Base-by-base conservation (phyloP, 441 rosid genomes). In the Francoa sonchifolia region DNA sequence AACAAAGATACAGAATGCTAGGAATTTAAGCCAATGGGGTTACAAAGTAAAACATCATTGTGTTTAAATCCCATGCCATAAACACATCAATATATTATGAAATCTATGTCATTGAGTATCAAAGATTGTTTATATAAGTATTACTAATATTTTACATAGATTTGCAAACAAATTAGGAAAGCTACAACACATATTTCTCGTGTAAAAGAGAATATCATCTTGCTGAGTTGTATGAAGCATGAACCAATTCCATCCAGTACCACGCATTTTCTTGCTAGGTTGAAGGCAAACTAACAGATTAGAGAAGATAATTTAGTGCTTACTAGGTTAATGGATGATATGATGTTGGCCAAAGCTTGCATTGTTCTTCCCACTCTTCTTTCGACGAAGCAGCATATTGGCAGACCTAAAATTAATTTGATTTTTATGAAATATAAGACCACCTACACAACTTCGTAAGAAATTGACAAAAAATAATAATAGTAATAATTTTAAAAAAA, bases 301-400 rank as follows among this genome's bases (percentile, higher is more conserved):
- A n/a, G 14, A 31, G 30, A 43, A 45, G 35, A 35, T 18, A 35
- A 13, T 40, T 43, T 5, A 11, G 42, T 35, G 52, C 94, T 47
- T 64, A 84, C 98, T 72, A 84, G 43, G 84, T 82, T 33, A 80
- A 94, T 0, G 94, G 92, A 68, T 89, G 97, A 59, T 54, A 89
- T 32, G 94, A 89, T 39, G 92, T 81, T 47, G 94, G 95, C 95
- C 97, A 84, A 10, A 79, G 42, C 76, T 79, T 84, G 75, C 86
- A 72, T 42, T 84, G 95, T 47, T 77, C 92, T 69, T 73, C 79
- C 92, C 92, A 84, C 53, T 77, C 84, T 58, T 81, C 94, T 65
- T 69, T 82, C 15, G 92, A 68, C 0, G 53, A 61, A 5, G 97
- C 95, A 58, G 82, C 84, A 68, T 67, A 62, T 67, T 75, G 71